These are phyloP conservation scores for Geotrichum reessii DNA, from an alignment of 1,139 yeast genomes.

Conservation along the genomic window DNA sequence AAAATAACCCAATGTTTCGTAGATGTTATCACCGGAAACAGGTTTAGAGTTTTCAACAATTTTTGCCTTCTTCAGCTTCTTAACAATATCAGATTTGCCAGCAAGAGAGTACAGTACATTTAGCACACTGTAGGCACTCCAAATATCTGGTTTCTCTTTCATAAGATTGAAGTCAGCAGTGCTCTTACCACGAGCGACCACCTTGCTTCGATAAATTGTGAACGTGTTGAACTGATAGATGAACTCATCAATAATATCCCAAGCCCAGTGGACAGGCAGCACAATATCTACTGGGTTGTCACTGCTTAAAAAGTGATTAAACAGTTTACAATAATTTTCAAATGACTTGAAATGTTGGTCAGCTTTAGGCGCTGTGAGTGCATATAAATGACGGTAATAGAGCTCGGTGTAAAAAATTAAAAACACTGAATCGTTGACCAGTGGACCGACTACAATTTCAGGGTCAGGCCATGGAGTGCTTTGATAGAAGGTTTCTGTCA, in stretches of 20 bases:
- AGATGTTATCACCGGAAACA: conserved; percentile 42
- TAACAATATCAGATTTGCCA: conserved; percentile 42
- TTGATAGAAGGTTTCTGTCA: conserved; percentile 43
- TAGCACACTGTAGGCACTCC: conserved; percentile 46
- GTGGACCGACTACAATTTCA: conserved; percentile 38
- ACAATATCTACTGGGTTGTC: conserved; percentile 42
- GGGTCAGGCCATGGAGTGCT: conserved; percentile 46
- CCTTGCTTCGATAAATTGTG: conserved; percentile 40
- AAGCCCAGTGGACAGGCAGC: conserved; percentile 45
- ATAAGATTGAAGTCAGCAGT: conserved; percentile 37
- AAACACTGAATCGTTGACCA: conserved; percentile 44
- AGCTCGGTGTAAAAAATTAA: conserved; percentile 44
- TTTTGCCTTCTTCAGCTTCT: conserved; percentile 39
- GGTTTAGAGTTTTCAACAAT: conserved; percentile 32
- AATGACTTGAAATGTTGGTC: conserved; percentile 45
- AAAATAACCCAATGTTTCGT: conserved; percentile 46
- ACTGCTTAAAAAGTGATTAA: conserved; percentile 42
- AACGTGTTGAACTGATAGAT: conserved; percentile 46
- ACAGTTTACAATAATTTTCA: conserved; percentile 45
- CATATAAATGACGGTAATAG: conserved; percentile 45
- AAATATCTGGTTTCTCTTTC: conserved; percentile 39
- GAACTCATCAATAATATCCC: conserved; percentile 49
- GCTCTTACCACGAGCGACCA: conserved; percentile 32
- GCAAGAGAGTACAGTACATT: conserved; percentile 45
- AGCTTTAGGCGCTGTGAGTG: conserved; percentile 40